Conservation (phyloP, 805 yeast genomes). For the Yamadazyma philogaea region DNA sequence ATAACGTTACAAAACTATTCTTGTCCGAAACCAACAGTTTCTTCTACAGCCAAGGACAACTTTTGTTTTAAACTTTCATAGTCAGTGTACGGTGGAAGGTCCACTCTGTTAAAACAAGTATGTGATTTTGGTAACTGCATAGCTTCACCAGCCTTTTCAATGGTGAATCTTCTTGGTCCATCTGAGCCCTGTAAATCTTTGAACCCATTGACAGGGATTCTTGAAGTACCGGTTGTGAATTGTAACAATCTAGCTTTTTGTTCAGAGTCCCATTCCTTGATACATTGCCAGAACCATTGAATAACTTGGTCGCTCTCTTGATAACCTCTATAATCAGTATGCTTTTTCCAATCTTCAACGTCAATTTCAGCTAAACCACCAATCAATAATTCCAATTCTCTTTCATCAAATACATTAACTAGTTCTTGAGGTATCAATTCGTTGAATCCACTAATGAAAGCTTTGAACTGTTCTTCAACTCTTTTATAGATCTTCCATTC, state of each 20-base stretch:
- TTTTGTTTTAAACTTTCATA: slow-evolving; percentile 84
- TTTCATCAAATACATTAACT: slow-evolving; percentile 94
- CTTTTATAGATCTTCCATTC: slow-evolving; percentile 95
- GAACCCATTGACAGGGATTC: slow-evolving; percentile 98
- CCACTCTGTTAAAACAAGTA: slow-evolving; percentile 98
- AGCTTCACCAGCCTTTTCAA: slow-evolving; percentile 95
- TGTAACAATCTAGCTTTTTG: slow-evolving; percentile 94
- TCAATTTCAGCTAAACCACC: slow-evolving; percentile 99
- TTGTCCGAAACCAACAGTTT: slow-evolving; percentile 98
- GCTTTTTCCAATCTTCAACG: slow-evolving; percentile 98
- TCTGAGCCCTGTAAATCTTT: slow-evolving; percentile 98
- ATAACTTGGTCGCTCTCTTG: slow-evolving; percentile 94
- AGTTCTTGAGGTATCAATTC: slow-evolving; percentile 96
- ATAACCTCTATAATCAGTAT: slow-evolving; percentile 97
- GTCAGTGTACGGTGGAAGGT: slow-evolving; percentile 89
- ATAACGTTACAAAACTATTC: slow-evolving; percentile 46
- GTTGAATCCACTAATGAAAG: slow-evolving; percentile 95
- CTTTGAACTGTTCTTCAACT: slow-evolving; percentile 93
- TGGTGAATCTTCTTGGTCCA: slow-evolving; percentile 98
- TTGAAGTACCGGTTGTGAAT: slow-evolving; percentile 97
- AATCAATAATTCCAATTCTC: slow-evolving; percentile 92
- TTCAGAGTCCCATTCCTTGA: slow-evolving; percentile 92
- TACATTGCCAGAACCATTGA: slow-evolving; percentile 98
- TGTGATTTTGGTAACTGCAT: slow-evolving; percentile 95
- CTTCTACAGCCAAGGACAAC: slow-evolving; percentile 94